Conservation (phyloP, 2,329 filamentous ascomycete species). For the Rachicladosporium sp. region DNA sequence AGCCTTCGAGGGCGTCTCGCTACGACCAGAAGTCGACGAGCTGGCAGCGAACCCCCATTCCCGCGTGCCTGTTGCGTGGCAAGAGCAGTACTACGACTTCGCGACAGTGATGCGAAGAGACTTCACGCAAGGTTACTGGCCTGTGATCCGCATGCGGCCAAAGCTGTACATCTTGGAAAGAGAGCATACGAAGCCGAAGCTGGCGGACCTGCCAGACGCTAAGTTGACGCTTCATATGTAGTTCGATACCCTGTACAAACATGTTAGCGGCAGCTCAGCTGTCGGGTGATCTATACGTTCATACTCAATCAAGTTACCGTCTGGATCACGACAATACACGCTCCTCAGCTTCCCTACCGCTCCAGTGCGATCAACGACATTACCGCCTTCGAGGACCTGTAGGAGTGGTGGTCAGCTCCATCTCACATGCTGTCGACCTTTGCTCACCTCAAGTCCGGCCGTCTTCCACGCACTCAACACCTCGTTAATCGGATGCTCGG, state of each 20-base stretch:
- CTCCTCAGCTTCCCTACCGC: slow-evolving; percentile 43
- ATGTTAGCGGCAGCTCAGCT: too few species aligned
- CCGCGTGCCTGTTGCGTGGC: background rate
- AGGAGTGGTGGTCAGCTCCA: slow-evolving; percentile 7
- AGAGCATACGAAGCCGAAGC: slow-evolving; percentile 5
- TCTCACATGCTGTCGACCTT: background rate
- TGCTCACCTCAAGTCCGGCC: slow-evolving; percentile 33
- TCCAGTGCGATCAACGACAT: slow-evolving; percentile 44
- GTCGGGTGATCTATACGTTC: too few species aligned
- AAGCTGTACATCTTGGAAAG: slow-evolving; percentile 40
- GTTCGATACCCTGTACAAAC: slow-evolving; percentile 15
- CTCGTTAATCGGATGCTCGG: slow-evolving; percentile 37
- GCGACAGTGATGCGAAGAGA: slow-evolving; percentile 13
- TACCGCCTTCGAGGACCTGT: slow-evolving; percentile 31
- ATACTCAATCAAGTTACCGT: slow-evolving; percentile 52
- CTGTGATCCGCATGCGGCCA: slow-evolving; percentile 40
- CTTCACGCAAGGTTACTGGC: slow-evolving; percentile 42
- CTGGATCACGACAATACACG: slow-evolving; percentile 49
- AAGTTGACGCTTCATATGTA: slow-evolving; percentile 12
- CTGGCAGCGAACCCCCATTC: slow-evolving; percentile 9
- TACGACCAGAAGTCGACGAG: slow-evolving; percentile 29
- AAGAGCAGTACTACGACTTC: slow-evolving; percentile 7
- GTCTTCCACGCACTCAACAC: slow-evolving; percentile 32
- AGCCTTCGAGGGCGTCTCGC: slow-evolving; percentile 38
- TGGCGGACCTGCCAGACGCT: too few species aligned